A percentile compares a stretch with the other conserved stretches of the same genome.
Evolutionary conservation across 192 early-diverging fungal genomes (phyloP).

Genomic region (Entophlyctis luteolus): DNA sequence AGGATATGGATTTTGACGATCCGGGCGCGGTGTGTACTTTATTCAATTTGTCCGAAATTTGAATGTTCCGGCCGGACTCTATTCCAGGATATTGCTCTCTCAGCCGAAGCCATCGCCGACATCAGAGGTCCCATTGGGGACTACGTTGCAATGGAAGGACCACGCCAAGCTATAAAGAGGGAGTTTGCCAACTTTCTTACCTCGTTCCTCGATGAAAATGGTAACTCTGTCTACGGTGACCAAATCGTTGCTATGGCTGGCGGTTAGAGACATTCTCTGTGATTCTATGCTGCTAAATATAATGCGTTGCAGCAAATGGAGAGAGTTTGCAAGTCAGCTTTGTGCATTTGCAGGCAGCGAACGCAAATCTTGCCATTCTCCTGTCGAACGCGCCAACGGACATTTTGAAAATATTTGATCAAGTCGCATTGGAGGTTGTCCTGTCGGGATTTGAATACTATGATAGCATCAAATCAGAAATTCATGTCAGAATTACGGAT

Average conservation of each 20-base stretch:
- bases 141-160: slow-evolving; percentile 81
- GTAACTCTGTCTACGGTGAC: slow-evolving; percentile 89
- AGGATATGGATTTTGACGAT: slow-evolving; percentile 55
- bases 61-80: too few relatives aligned
- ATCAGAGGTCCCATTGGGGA: slow-evolving; percentile 80
- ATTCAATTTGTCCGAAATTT: not conserved
- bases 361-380: slow-evolving; percentile 83
- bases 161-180: slow-evolving; percentile 74
- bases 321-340: slow-evolving; percentile 88
- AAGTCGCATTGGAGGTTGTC: slow-evolving; percentile 87
- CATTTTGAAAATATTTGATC: slow-evolving; percentile 87
- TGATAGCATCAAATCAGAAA: slow-evolving; percentile 82
- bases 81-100: slow-evolving; percentile 44
- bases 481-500: slow-evolving; percentile 90
- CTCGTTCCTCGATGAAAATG: slow-evolving; percentile 78
- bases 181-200: slow-evolving; percentile 88
- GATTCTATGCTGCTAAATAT: not conserved
- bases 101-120: slow-evolving; percentile 74
- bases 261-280: slow-evolving; percentile 20
- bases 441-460: slow-evolving; percentile 86
- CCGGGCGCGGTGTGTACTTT: slow-evolving; percentile 43
- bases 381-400: slow-evolving; percentile 83
- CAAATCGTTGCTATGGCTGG: slow-evolving; percentile 84
- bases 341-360: slow-evolving; percentile 71
- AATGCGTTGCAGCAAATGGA: slow-evolving; percentile 50